Percentiles rank a stretch among this genome's conserved stretches.
These are phyloP conservation scores for Rhizophora mangle DNA, from an alignment of 345 rosid genomes.

Conservation along the genomic window DNA sequence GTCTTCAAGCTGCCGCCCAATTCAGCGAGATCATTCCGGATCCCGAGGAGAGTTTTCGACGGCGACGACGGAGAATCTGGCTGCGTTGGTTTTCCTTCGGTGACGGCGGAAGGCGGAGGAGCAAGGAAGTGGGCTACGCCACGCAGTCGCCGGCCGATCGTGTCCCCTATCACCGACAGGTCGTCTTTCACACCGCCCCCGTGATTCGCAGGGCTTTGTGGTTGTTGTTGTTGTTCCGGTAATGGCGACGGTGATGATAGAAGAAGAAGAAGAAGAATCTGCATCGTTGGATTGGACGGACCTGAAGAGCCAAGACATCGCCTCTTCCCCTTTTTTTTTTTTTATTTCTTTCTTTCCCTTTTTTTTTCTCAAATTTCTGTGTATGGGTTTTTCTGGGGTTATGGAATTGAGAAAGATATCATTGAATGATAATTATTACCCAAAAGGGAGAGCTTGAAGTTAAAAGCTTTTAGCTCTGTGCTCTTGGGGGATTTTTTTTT, in stretches of 20 bases:
- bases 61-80: constrained; percentile 24
- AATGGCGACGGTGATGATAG: neutral
- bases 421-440: too few species aligned
- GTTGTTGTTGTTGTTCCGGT: neutral
- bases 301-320: constrained; percentile 70
- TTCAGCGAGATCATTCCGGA: constrained; percentile 68
- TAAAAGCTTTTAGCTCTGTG: too few species aligned
- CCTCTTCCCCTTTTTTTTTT: neutral
- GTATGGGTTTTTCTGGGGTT: too few species aligned
- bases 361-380: neutral
- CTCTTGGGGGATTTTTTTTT: too few species aligned
- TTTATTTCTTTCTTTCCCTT: too few species aligned
- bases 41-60: constrained; percentile 41
- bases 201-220: neutral
- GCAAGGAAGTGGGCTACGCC: constrained; percentile 65
- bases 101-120: constrained; percentile 34
- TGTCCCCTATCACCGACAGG: constrained; percentile 34
- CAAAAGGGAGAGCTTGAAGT: too few species aligned
- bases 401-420: neutral
- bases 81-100: neutral
- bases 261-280: constrained; percentile 21
- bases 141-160: constrained; percentile 55
- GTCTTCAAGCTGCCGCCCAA: constrained; percentile 58
- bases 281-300: constrained; percentile 35
- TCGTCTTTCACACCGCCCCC: constrained; percentile 36